These are phyloP conservation scores for Tetrahymena borealis DNA, from an alignment of 73 alveolate species.

Conservation along the genomic window DNA sequence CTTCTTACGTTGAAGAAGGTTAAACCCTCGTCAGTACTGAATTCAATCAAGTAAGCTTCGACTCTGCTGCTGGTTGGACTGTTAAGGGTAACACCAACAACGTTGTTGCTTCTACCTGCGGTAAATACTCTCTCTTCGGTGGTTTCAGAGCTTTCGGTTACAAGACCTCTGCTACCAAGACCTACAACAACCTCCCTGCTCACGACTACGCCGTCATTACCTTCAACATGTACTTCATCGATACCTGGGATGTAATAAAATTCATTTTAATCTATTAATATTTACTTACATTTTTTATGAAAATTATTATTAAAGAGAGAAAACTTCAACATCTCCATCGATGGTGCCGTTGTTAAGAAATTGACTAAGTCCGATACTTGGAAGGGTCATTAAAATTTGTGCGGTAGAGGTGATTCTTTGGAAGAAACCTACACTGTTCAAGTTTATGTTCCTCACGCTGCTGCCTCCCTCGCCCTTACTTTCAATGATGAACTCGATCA, in stretches of 20 bases:
- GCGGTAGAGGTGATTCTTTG: not conserved
- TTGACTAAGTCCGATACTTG: not conserved
- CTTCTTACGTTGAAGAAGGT: not conserved
- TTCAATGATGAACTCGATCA: not conserved
- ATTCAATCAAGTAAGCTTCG: not conserved
- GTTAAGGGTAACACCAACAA: not conserved
- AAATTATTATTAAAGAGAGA: not conserved
- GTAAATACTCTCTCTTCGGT: not conserved
- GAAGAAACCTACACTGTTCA: not conserved
- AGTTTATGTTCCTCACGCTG: not conserved
- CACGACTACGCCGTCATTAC: not conserved
- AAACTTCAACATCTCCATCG: not conserved
- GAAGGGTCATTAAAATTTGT: not conserved
- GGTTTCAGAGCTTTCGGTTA: not conserved
- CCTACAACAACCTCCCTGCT: not conserved
- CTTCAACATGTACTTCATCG: not conserved
- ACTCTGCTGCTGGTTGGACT: not conserved
- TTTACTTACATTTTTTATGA: too few species aligned
- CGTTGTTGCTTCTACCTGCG: not conserved
- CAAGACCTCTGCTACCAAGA: not conserved
- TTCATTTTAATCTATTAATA: not conserved
- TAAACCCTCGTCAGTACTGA: not conserved
- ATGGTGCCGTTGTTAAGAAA: not conserved
- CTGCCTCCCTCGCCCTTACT: not conserved
- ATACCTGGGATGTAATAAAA: not conserved